Conservation (phyloP, 2,329 filamentous ascomycete species). For the Magnaporthales sp. region DNA sequence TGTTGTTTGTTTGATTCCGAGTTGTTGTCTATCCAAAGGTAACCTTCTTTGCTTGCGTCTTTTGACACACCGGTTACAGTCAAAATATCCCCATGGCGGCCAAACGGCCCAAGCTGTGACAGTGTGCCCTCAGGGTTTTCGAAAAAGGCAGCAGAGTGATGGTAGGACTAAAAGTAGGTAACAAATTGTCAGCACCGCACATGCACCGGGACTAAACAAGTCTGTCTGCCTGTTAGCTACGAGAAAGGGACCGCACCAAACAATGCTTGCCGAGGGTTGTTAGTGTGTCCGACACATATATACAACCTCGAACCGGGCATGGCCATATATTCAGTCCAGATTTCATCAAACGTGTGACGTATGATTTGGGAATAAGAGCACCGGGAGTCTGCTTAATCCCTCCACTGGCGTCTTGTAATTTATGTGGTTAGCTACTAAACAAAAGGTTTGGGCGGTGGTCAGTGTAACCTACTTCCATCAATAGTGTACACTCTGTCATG, state of each 20-base stretch:
- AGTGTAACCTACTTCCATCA: neutral
- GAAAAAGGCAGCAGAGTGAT: neutral
- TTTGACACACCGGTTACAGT: neutral
- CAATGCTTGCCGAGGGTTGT: neutral
- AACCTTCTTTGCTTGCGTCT: neutral
- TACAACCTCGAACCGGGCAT: neutral
- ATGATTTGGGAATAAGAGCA: neutral
- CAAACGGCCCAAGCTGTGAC: neutral
- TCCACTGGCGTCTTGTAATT: neutral
- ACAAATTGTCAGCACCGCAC: neutral
- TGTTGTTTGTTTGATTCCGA: neutral
- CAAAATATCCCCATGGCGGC: neutral
- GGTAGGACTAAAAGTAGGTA: neutral
- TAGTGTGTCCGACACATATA: neutral
- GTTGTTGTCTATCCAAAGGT: neutral
- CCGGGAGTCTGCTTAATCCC: neutral
- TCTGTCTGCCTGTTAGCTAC: neutral
- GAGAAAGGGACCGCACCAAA: neutral
- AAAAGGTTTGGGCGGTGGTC: neutral
- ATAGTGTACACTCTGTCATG: neutral
- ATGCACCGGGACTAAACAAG: too few species aligned
- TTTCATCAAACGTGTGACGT: neutral
- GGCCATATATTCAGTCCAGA: neutral
- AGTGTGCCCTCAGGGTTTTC: slow-evolving; percentile 1
- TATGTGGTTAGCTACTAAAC: neutral